A percentile compares a stretch with the other conserved stretches of the same genome.
phyloP scores from a whole-genome alignment of 1,139 yeast genomes.

The Taphrina deformans region DNA sequence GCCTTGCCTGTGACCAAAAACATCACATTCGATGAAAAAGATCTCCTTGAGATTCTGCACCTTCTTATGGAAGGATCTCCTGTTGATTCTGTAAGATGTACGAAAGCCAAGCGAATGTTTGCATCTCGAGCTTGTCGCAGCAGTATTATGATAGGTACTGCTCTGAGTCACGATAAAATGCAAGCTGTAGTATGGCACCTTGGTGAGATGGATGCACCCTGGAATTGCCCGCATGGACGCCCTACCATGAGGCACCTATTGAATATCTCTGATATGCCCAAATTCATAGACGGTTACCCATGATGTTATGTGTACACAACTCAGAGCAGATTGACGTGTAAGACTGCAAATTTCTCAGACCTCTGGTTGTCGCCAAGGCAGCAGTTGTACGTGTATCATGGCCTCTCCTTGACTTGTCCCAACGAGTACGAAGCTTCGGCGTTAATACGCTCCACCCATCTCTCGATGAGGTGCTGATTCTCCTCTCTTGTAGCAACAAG shows the following conservation, averaged over 20 bases:
- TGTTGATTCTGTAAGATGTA: constrained; percentile 56
- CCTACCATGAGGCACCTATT: constrained; percentile 92
- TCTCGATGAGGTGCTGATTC: constrained; percentile 1
- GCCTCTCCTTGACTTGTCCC: not conserved
- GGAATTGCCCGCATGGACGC: constrained; percentile 97
- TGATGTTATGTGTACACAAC: not conserved
- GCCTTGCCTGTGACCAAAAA: constrained; percentile 75
- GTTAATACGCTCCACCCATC: constrained; percentile 28
- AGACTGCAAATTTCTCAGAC: too few relatives aligned
- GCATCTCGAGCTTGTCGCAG: constrained; percentile 95
- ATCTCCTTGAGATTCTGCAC: constrained; percentile 49
- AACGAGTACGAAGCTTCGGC: not conserved
- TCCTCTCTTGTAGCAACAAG: not conserved
- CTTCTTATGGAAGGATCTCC: constrained; percentile 55
- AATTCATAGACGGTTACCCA: constrained; percentile 4
- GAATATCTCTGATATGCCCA: constrained; percentile 48
- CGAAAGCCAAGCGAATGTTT: constrained; percentile 76
- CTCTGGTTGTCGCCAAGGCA: too few relatives aligned
- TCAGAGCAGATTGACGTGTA: not conserved
- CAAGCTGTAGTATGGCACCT: constrained; percentile 63
- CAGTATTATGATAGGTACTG: constrained; percentile 90
- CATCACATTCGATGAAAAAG: constrained; percentile 57
- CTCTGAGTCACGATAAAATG: constrained; percentile 64
- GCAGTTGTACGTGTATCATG: too few relatives aligned
- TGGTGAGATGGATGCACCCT: constrained; percentile 78